These are phyloP conservation scores for Eucalyptus albens DNA, from an alignment of 345 rosid species.

Conservation along the genomic window DNA sequence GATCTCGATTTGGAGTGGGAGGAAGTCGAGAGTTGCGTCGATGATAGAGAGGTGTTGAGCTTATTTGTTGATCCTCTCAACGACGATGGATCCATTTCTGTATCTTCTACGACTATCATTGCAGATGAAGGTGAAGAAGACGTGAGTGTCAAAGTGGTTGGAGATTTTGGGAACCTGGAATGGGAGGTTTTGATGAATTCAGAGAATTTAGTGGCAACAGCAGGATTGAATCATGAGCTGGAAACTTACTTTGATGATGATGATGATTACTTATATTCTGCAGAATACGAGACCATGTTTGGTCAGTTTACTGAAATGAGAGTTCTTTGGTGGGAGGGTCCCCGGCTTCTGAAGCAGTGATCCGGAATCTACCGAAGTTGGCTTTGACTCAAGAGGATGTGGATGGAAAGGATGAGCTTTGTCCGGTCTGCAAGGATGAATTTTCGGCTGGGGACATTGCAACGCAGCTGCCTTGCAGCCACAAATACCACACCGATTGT, in stretches of 20 bases:
- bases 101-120: slow-evolving; percentile 18
- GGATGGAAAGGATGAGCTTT: slow-evolving; percentile 23
- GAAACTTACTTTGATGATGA: slow-evolving; percentile 28
- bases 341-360: slow-evolving; percentile 48
- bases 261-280: slow-evolving; percentile 46
- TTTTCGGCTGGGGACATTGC: slow-evolving; percentile 39
- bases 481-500: slow-evolving; percentile 72
- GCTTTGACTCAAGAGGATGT: slow-evolving; percentile 32
- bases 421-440: slow-evolving; percentile 87
- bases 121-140: slow-evolving; percentile 9
- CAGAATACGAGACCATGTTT: slow-evolving; percentile 60
- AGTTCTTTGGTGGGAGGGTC: slow-evolving; percentile 41
- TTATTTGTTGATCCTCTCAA: slow-evolving; percentile 18
- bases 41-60: slow-evolving; percentile 50
- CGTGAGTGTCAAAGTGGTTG: slow-evolving; percentile 25
- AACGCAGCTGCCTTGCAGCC: slow-evolving; percentile 66
- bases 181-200: slow-evolving; percentile 84
- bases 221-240: slow-evolving; percentile 17
- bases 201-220: slow-evolving; percentile 36
- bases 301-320: slow-evolving; percentile 72
- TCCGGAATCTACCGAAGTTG: slow-evolving; percentile 46
- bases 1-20: slow-evolving; percentile 68
- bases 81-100: slow-evolving; percentile 37
- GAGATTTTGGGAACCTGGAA: slow-evolving; percentile 33
- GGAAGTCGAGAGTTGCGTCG: slow-evolving; percentile 55